Percentiles rank a stretch among this genome's conserved stretches.
These are phyloP conservation scores for Podospora fimiseda DNA, from an alignment of 495 filamentous ascomycete genomes.

Conservation along the genomic window DNA sequence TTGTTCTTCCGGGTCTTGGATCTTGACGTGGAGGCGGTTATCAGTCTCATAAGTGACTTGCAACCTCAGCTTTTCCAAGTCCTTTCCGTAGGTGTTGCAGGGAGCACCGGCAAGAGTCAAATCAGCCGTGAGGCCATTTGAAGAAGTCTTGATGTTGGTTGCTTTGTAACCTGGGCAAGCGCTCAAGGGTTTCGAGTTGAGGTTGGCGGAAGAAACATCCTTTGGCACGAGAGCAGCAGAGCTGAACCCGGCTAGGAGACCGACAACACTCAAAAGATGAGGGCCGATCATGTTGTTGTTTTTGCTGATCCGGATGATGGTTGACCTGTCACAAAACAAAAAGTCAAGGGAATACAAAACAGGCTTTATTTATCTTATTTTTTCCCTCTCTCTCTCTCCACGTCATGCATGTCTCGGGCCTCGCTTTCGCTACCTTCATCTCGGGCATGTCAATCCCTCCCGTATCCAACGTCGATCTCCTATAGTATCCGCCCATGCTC, in stretches of 20 bases:
- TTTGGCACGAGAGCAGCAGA: conserved; percentile 13
- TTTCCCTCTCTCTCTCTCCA: too few relatives aligned
- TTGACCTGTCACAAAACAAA: not conserved
- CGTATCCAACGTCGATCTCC: too few relatives aligned
- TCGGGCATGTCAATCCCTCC: too few relatives aligned
- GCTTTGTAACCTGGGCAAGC: conserved; percentile 69
- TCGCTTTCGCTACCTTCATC: too few relatives aligned
- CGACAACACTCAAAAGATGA: conserved; percentile 13
- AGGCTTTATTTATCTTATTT: not conserved
- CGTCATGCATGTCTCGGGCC: too few relatives aligned
- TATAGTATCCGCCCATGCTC: too few relatives aligned
- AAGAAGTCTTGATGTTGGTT: conserved; percentile 51
- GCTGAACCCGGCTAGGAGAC: conserved; percentile 14
- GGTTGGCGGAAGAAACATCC: not conserved
- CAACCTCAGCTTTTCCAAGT: conserved; percentile 58
- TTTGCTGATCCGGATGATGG: too few relatives aligned
- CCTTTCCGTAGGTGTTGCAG: conserved; percentile 67
- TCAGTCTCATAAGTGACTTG: conserved; percentile 70
- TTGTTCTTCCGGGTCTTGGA: conserved; percentile 65
- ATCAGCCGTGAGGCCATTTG: conserved; percentile 53
- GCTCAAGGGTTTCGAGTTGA: conserved; percentile 22
- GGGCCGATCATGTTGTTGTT: conserved; percentile 14
- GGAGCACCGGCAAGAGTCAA: conserved; percentile 59
- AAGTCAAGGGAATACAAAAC: not conserved
- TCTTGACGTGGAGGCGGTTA: conserved; percentile 77